Conservation (phyloP, 139 green algal species). For the Chlamydomonas asymmetrica region DNA sequence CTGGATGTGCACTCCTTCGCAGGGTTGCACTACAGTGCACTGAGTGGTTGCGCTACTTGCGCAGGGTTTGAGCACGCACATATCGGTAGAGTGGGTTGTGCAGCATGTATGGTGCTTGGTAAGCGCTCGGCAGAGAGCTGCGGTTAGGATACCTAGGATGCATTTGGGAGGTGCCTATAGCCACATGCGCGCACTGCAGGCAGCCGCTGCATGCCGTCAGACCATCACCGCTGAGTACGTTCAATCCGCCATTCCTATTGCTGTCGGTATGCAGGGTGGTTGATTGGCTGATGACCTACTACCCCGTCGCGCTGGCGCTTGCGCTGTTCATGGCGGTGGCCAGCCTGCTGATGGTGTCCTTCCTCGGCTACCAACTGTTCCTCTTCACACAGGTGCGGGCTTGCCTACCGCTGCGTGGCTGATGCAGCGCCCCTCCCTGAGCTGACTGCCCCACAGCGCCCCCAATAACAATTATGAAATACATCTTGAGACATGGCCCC, state of each 20-base stretch:
- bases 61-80: too few relatives aligned
- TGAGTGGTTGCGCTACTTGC: neutral
- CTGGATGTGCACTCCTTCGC: neutral
- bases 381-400: constrained; percentile 36
- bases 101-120: neutral
- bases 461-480: too few relatives aligned
- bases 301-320: constrained; percentile 39
- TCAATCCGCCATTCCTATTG: neutral
- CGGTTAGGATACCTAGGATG: neutral
- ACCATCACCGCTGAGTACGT: neutral
- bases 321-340: constrained; percentile 37
- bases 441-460: too few relatives aligned
- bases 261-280: constrained; percentile 23
- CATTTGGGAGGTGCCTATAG: neutral
- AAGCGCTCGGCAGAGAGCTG: neutral
- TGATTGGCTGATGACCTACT: constrained; percentile 43
- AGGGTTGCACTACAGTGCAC: neutral
- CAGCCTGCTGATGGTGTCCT: constrained; percentile 38
- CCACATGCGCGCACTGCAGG: neutral
- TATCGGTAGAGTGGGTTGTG: neutral
- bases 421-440: too few relatives aligned
- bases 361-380: constrained; percentile 56
- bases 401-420: too few relatives aligned
- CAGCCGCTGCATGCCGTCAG: neutral
- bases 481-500: too few relatives aligned